phyloP scores from a whole-genome alignment of 2,329 filamentous ascomycete genomes.

The Botrytis aclada region DNA sequence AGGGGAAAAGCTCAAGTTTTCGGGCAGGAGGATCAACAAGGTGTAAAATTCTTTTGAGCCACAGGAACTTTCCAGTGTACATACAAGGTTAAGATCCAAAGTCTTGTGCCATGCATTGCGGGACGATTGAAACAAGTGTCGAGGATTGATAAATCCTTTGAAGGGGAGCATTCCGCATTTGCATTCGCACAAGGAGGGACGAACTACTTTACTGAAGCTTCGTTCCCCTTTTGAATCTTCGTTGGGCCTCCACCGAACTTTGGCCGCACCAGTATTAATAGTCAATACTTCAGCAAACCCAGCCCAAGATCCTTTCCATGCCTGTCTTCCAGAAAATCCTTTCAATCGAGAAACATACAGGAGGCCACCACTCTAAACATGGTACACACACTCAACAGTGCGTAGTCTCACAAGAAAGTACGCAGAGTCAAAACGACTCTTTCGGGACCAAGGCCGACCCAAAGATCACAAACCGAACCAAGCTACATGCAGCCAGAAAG shows the following conservation, averaged over 20 bases:
- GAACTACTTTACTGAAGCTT: neutral
- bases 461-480: neutral
- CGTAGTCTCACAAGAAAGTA: constrained; percentile 2
- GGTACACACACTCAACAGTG: constrained; percentile 4
- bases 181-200: neutral
- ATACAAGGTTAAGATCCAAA: neutral
- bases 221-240: neutral
- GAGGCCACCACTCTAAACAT: neutral
- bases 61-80: neutral
- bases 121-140: neutral
- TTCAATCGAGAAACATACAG: neutral
- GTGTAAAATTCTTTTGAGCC: constrained; percentile 88
- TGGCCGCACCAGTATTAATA: neutral
- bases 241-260: neutral
- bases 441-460: neutral
- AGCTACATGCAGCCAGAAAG: neutral
- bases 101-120: neutral
- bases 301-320: neutral
- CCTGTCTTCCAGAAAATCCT: neutral
- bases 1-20: constrained; percentile 91
- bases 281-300: neutral
- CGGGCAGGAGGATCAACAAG: constrained; percentile 80
- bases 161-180: neutral
- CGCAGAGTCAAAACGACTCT: neutral
- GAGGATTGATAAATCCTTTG: neutral